These are phyloP conservation scores for Gracilaria gracilis DNA, from an alignment of 23 red algal species.

Conservation along the genomic window DNA sequence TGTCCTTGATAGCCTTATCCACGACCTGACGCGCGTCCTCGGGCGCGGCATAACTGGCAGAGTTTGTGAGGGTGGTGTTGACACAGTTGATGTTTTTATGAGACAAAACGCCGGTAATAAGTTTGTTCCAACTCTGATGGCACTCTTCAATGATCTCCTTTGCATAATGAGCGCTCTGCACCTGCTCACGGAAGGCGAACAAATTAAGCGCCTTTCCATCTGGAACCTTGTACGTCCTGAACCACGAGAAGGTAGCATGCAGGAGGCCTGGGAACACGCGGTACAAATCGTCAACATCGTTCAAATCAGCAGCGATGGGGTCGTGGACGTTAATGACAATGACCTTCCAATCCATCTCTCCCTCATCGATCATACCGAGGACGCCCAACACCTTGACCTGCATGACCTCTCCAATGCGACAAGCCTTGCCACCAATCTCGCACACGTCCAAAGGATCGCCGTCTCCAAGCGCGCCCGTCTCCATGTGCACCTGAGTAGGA, in stretches of 20 bases:
- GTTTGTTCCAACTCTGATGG: constrained; percentile 87
- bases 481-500: constrained; percentile 96
- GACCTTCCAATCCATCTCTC: constrained; percentile 99
- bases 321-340: constrained; percentile 92
- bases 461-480: constrained; percentile 97
- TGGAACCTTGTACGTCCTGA: constrained; percentile 96
- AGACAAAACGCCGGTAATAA: constrained; percentile 80
- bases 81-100: constrained; percentile 90
- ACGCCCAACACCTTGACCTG: constrained; percentile 98
- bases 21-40: constrained; percentile 70
- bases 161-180: constrained; percentile 89
- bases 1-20: constrained; percentile 57
- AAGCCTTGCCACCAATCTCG: constrained; percentile 83
- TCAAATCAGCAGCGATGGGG: constrained; percentile 73
- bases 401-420: constrained; percentile 87
- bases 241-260: constrained; percentile 99
- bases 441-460: constrained; percentile 98
- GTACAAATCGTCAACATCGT: constrained; percentile 97
- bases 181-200: constrained; percentile 96
- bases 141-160: constrained; percentile 94
- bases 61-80: constrained; percentile 84
- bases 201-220: constrained; percentile 93
- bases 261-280: constrained; percentile 87
- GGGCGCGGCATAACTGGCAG: constrained; percentile 38
- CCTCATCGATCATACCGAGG: constrained; percentile 99